Evolutionary conservation across 768 basidiomycete genomes (phyloP), one percentile per base, ranked within the genome.

Genomic region (Trametes meyenii): DNA sequence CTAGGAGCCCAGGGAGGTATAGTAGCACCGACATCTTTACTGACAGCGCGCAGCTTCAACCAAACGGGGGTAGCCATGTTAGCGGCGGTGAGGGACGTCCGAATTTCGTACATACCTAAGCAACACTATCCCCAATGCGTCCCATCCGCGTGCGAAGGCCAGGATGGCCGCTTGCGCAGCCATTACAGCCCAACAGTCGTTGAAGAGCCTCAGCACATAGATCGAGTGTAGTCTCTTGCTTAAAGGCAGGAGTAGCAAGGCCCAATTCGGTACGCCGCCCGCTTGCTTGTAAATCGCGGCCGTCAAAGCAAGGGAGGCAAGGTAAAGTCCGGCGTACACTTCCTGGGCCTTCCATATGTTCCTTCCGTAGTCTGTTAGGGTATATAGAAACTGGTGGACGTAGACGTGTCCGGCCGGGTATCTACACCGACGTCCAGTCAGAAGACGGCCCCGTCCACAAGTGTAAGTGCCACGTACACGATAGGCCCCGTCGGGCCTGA

Each of bases 181-280:
- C 17, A 91, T 72, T 0, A 87, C 79, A 2, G 89, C 82, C 93
- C 93, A 95, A 70, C 92, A 92, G 72, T 99, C 97, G 70, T 98
- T 98, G 80, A 99, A 99, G 6, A 98, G 77, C 19, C 97, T 83
- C 54, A 99, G 77, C 13, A 90, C 85, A 72, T 88, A 98, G 55
- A 98, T 92, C 13, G 96, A 98, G 70, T 98, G 96, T 3, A 96
- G 78, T 54, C 97, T 82, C 75, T 98, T 98, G 82, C 94, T 96
- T 44, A 97, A 77, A 0, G 89, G 86, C 11, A 98, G 79, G 8
- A 92, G 73, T 11, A 92, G 69, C 39, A 92, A 51, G 7, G 83
- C 74, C 87, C 87, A 91, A 72, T 92, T 94, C 16, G 90, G 87
- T 12, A 86, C 72, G 49, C 77, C 81, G 21, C 82, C 81, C 26